Base-by-base conservation (phyloP, 129 eudicot species). In the Centaurea solstitialis region DNA sequence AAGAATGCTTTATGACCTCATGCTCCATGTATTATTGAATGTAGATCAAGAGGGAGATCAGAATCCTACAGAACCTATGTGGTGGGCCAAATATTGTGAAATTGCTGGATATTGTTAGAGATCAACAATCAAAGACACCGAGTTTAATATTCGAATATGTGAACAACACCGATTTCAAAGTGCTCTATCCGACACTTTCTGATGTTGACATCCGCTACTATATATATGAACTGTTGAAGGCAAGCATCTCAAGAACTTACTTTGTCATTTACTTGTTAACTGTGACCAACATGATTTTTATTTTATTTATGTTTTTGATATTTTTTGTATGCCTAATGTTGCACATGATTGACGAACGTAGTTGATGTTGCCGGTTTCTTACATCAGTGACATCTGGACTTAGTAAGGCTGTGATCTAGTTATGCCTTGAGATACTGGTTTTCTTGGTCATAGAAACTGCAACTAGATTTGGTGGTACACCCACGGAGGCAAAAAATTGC, bases 41-140 rank as follows among this genome's bases (percentile, higher is more conserved):
- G 90, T 94, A 94, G 98, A 94, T 94, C 83, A 94, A 92, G 87
- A 90, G 97, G 90, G 98, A 94, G 88, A 94, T 92, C 28, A 94
- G 92, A 75, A 92, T 94, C 72, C 84, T 92, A 71, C 98, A 94
- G 72, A 94, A 94, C 76, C 93, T 94, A 28, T 92, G 97, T 47
- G 98, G 98, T 13, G 97, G 98, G 28, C 97, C 98, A 82, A 94
- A 92, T 84, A 92, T 94, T 86, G 95, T 94, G 82, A 94, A 92
- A 80, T 82, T 94, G 86, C 85, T 92, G 3, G 98, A 94, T 80
- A 94, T 94, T 77, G 98, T 94, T 72, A 88, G 98, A 85, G 98
- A 92, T 85, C 98, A 92, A 86, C 98, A 94, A 72, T 94, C 98
- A 39, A 94, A 94, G 91, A 94, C 97, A 10, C 98, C 97, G 12